Conservation (phyloP, 352 stramenopile species). For the Globisporangium spinosum region DNA sequence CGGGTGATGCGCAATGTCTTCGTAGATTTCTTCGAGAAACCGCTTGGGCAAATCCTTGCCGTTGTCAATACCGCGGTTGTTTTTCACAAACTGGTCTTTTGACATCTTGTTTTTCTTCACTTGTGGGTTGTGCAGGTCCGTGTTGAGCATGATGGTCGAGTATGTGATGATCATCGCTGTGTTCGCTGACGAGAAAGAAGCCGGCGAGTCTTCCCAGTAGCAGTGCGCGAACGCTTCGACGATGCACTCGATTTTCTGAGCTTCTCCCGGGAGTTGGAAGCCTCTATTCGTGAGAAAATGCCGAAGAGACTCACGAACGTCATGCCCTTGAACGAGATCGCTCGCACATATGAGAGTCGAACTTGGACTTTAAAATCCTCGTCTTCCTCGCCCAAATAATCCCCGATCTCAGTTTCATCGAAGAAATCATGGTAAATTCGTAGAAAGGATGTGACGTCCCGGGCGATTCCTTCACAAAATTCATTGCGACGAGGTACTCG, state of each 20-base stretch:
- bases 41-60: conserved; percentile 86
- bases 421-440: conserved; percentile 92
- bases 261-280: conserved; percentile 96
- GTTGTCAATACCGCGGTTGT: conserved; percentile 93
- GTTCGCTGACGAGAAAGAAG: conserved; percentile 71
- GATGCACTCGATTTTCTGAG: conserved; percentile 98
- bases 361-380: conserved; percentile 91
- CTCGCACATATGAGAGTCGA: conserved; percentile 93
- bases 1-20: conserved; percentile 90
- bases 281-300: conserved; percentile 97
- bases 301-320: conserved; percentile 95
- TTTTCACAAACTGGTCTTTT: conserved; percentile 96
- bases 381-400: conserved; percentile 93
- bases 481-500: conserved; percentile 84
- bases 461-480: conserved; percentile 79
- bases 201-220: conserved; percentile 94
- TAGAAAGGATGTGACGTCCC: conserved; percentile 93
- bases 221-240: conserved; percentile 97
- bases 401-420: conserved; percentile 90
- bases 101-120: conserved; percentile 97
- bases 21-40: conserved; percentile 95
- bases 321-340: conserved; percentile 97
- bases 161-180: conserved; percentile 90
- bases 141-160: conserved; percentile 91
- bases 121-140: conserved; percentile 87